Base-by-base conservation (phyloP, 202 grass and related monocot species). In the Saccharum hybrid region DNA sequence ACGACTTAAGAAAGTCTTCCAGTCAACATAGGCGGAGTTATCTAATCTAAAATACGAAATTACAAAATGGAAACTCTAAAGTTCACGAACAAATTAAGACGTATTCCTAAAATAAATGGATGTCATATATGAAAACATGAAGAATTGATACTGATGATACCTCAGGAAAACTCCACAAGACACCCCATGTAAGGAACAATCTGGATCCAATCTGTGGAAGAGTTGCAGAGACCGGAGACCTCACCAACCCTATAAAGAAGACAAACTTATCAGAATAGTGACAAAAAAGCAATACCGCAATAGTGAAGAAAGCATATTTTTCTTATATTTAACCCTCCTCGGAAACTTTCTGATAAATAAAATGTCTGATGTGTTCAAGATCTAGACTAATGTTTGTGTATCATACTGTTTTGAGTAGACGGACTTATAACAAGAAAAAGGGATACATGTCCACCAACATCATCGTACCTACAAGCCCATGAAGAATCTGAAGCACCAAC, bases 121-220 rank as follows among this genome's bases (percentile, higher is more conserved):
- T 64, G 10, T 19, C 16, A 10, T 14, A 69, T 43, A 23, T 33
- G 5, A 45, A 64, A 66, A 71, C 0, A 62, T 33, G 45, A 38
- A 78, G 0, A 10, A 10, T 45, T 40, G 15, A 10, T 61, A 73
- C 6, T 83, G 15, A 49, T 34, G 6, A 60, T 92, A 99, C 96
- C 87, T 99, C 91, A 21, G 91, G 96, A 9, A 99, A 96, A 60
- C 96, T 99, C 82, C 86, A 96, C 43, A 99, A 67, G 63, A 99
- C 59, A 13, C 93, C 96, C 91, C 93, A 99, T 8, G 91, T 93
- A 46, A 99, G 83, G 68, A 92, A 99, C 52, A 99, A 62, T 23
- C 93, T 90, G 2, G 91, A 96, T 36, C 93, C 91, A 83, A 99
- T 92, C 18, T 99, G 96, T 15, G 96, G 96, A 73, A 96, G 79